Percentiles rank a stretch among this genome's conserved stretches.
Conservation (phyloP, 2,329 filamentous ascomycete genomes). For the Bipolaris oryzae region DNA sequence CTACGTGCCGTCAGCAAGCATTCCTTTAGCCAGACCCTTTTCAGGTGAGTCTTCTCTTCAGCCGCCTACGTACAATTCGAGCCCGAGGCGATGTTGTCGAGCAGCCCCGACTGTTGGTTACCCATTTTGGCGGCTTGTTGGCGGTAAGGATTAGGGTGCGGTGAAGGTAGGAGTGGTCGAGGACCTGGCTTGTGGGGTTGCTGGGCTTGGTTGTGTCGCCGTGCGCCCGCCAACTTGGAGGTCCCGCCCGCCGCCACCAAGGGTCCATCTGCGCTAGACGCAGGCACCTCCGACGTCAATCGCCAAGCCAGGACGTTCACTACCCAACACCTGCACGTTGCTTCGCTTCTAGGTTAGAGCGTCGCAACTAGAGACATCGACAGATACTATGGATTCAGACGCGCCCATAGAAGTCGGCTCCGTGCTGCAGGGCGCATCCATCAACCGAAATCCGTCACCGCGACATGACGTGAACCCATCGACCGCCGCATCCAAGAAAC, state of each 20-base stretch:
- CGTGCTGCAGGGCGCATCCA: conserved; percentile 78
- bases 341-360: neutral
- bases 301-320: conserved; percentile 32
- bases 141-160: conserved; percentile 17
- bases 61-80: conserved; percentile 78
- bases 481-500: conserved; percentile 71
- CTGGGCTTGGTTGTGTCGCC: conserved; percentile 5
- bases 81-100: conserved; percentile 94
- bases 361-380: conserved; percentile 1
- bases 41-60: conserved; percentile 21
- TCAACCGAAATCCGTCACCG: conserved; percentile 74
- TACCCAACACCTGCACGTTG: conserved; percentile 12
- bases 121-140: conserved; percentile 52
- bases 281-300: conserved; percentile 30
- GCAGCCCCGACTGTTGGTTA: conserved; percentile 68
- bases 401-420: conserved; percentile 73
- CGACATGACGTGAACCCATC: conserved; percentile 79
- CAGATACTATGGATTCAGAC: conserved; percentile 58
- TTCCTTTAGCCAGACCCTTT: conserved; percentile 29
- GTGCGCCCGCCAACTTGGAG: conserved; percentile 19
- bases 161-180: conserved; percentile 22
- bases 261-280: conserved; percentile 23
- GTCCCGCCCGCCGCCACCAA: conserved; percentile 24
- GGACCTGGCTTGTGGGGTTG: conserved; percentile 26
- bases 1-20: conserved; percentile 56